Evolutionary conservation across 164 flowering plant genomes (phyloP).

Genomic region (Protea cynaroides): DNA sequence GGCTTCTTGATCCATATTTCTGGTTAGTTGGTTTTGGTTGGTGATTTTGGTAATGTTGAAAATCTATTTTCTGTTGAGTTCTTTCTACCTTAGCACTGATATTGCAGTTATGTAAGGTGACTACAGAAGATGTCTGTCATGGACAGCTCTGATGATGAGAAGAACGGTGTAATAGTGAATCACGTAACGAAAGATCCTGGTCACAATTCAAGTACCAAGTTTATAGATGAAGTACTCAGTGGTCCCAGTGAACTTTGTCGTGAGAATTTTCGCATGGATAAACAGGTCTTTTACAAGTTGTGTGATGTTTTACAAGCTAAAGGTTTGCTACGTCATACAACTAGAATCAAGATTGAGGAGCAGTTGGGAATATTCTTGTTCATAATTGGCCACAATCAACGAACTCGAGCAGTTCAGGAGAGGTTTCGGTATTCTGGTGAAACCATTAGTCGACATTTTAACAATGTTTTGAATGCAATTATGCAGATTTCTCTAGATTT

Average conservation of each 20-base stretch:
- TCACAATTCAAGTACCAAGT: constrained; percentile 27
- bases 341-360: constrained; percentile 55
- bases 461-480: constrained; percentile 56
- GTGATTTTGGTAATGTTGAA: too few species aligned
- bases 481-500: constrained; percentile 44
- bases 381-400: constrained; percentile 48
- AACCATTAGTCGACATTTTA: constrained; percentile 67
- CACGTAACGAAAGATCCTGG: constrained; percentile 22
- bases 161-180: constrained; percentile 24
- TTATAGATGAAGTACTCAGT: constrained; percentile 48
- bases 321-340: constrained; percentile 49
- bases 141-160: constrained; percentile 52
- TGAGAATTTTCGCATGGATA: constrained; percentile 59
- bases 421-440: constrained; percentile 51
- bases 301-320: constrained; percentile 42
- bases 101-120: neutral
- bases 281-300: constrained; percentile 42
- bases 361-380: constrained; percentile 57
- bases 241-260: constrained; percentile 37
- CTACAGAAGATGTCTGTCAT: constrained; percentile 20
- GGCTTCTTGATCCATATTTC: too few species aligned
- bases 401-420: constrained; percentile 57
- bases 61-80: too few species aligned
- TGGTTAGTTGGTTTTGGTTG: too few species aligned
- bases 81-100: neutral